Base-by-base conservation (phyloP, 306 rosid genomes). In the Dryas alaskensis region DNA sequence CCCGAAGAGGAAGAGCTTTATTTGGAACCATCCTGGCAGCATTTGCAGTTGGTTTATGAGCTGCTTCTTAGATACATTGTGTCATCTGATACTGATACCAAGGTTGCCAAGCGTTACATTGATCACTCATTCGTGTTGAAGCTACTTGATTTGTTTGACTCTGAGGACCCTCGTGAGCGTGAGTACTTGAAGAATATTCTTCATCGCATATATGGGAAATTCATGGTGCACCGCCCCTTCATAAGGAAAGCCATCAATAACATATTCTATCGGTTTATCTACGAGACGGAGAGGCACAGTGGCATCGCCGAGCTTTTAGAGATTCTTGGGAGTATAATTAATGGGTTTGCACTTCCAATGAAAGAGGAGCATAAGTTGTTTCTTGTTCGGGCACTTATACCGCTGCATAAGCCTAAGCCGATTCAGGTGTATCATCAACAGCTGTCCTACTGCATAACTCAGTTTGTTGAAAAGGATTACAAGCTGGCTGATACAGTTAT, bases 181-280 rank as follows among this genome's bases (percentile, higher is more conserved):
- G 99, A 94, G 76, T 94, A 94, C 80, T 84, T 94, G 93, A 94
- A 94, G 78, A 94, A 95, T 55, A 94, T 94, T 66, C 87, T 94
- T 60, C 99, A 94, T 64, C 94, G 99, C 45, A 83, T 94, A 76
- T 94, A 94, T 60, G 99, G 99, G 4, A 94, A 92, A 73, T 94
- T 94, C 84, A 94, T 94, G 99, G 99, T 94, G 73, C 99, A 94
- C 67, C 84, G 99, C n/a, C 99, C 99, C 4, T 94, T 92, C 52
- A 92, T 94, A 60, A 89, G 99, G 78, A 91, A 90, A 80, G 99
- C 95, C 0, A 89, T 94, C 72, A 94, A 94, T 80, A 92, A 94
- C 73, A 94, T 92, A 44, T 94, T 94, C 81, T 94, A 88, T 73
- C 84, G 99, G 76, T 94, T 89, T 75, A 90, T 94, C 4, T 94